phyloP scores from a whole-genome alignment of 2,329 filamentous ascomycete genomes.

The Ophiobolus disseminans region DNA sequence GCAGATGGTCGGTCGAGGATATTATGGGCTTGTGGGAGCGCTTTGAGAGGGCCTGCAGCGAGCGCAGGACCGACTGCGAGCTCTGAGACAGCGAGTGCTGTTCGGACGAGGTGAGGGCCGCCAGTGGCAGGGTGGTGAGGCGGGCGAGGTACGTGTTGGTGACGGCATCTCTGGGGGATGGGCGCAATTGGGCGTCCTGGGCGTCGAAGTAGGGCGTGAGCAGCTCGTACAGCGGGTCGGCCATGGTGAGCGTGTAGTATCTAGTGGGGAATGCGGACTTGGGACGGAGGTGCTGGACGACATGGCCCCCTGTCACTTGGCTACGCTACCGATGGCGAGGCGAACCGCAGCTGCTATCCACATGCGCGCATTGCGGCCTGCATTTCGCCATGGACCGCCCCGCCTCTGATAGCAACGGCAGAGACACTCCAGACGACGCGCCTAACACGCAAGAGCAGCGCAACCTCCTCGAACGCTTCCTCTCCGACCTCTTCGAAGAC shows the following conservation, averaged over 20 bases:
- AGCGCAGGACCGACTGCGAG: conserved; percentile 80
- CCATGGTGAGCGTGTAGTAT: conserved; percentile 15
- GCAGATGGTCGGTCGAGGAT: conserved; percentile 77
- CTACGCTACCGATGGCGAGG: conserved; percentile 6
- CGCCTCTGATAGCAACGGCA: conserved; percentile 4
- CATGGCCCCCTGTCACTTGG: conserved; percentile 11
- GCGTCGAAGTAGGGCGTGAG: conserved; percentile 67
- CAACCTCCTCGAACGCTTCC: conserved; percentile 24
- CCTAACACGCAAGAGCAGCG: conserved; percentile 7
- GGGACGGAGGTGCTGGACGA: conserved; percentile 17
- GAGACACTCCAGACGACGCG: conserved; percentile 4
- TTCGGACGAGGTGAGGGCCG: conserved; percentile 76
- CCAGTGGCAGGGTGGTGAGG: conserved; percentile 77
- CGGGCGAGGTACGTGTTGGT: conserved; percentile 76
- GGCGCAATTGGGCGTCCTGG: conserved; percentile 46
- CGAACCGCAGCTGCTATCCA: conserved; percentile 16
- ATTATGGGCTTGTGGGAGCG: conserved; percentile 87
- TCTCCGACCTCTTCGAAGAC: conserved; percentile 31
- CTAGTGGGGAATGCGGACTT: conserved; percentile 13
- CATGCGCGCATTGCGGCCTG: conserved; percentile 15
- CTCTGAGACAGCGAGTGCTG: conserved; percentile 80
- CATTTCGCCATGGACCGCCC: conserved; percentile 18
- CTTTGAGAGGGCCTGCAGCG: conserved; percentile 86
- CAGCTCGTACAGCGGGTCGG: conserved; percentile 76
- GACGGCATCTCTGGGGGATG: conserved; percentile 57